Base-by-base conservation (phyloP, 352 stramenopile species). In the Pythium chondricola region DNA sequence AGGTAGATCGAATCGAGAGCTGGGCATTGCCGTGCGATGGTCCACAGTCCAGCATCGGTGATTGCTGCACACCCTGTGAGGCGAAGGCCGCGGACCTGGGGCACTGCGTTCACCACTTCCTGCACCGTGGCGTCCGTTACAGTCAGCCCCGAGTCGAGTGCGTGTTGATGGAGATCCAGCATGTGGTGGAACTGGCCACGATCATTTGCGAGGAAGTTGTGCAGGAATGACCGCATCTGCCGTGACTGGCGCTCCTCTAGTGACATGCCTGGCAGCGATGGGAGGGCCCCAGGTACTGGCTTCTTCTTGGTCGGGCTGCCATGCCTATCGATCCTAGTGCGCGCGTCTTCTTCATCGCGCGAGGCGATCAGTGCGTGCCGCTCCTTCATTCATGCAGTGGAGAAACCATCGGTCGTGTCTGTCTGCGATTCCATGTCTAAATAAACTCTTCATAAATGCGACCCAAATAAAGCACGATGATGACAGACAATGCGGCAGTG, bases 91-190 rank as follows among this genome's bases (percentile, higher is more conserved):
- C 67, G 73, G 13, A 97, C 61, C 14, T 67, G 43, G 1, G 86
- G 84, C 20, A 97, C 63, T 2, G 68, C 61, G 32, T 71, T 65
- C 18, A 90, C 88, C 5, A 97, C 68, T 70, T 97, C 91, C 43
- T 97, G 88, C 20, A 97, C 55, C 6, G 82, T 93, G 4, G 85
- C 83, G 59, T 97, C 89, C 8, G 87, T 96, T 21, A 97, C 76
- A 1, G 72, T 66, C 30, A 87, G 71, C 11, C 87, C 85, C 2
- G 82, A 83, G 63, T 97, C 90, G 14, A 93, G 55, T 18, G 74
- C 83, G 61, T 97, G 89, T 53, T 91, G 67, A 6, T 73, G 65
- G 16, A 97, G 67, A 57, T 97, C 85, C 35, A 95, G 74, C 22
- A 86, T 63, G 21, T 68, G 61, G 35, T 82, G 65, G 50, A 93